These are phyloP conservation scores for Pseudopyrenochaeta lycopersici DNA, from an alignment of 2,329 filamentous ascomycete genomes.

Conservation along the genomic window DNA sequence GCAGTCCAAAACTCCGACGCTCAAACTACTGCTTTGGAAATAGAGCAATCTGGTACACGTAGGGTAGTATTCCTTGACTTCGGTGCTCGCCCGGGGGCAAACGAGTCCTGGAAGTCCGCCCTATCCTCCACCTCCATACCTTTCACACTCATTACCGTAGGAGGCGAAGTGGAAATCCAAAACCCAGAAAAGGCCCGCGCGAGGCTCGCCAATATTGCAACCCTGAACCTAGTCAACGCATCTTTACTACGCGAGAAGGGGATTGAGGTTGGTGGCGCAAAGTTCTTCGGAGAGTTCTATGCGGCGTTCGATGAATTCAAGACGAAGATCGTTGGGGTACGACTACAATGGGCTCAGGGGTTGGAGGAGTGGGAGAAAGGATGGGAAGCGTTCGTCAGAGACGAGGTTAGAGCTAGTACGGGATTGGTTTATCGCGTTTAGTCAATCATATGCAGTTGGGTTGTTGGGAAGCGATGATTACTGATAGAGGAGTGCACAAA, in stretches of 20 bases:
- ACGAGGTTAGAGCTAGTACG: constrained; percentile 25
- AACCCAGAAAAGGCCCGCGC: constrained; percentile 10
- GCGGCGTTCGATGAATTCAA: constrained; percentile 25
- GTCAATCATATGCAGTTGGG: background rate
- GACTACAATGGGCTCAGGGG: constrained; percentile 30
- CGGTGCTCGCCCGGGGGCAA: constrained; percentile 24
- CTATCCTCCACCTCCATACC: constrained; percentile 6
- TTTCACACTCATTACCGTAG: constrained; percentile 23
- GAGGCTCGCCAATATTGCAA: constrained; percentile 1
- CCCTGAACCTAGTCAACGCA: constrained; percentile 27
- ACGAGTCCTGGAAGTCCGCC: constrained; percentile 12
- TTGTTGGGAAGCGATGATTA: too few relatives aligned
- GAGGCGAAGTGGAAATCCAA: constrained; percentile 20
- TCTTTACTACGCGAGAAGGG: constrained; percentile 29
- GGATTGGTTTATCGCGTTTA: constrained; percentile 21
- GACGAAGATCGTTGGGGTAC: constrained; percentile 14
- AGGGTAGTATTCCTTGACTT: constrained; percentile 33
- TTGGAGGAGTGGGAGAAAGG: constrained; percentile 29
- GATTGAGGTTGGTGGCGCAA: constrained; percentile 22
- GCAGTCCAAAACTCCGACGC: constrained; percentile 22
- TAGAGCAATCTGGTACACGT: constrained; percentile 1
- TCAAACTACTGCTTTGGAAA: background rate
- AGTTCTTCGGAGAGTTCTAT: constrained; percentile 27
- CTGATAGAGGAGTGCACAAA: too few relatives aligned
- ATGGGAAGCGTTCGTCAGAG: constrained; percentile 34